Conservation (phyloP, 148 eudicot genomes). For the Amaranthus palmeri region DNA sequence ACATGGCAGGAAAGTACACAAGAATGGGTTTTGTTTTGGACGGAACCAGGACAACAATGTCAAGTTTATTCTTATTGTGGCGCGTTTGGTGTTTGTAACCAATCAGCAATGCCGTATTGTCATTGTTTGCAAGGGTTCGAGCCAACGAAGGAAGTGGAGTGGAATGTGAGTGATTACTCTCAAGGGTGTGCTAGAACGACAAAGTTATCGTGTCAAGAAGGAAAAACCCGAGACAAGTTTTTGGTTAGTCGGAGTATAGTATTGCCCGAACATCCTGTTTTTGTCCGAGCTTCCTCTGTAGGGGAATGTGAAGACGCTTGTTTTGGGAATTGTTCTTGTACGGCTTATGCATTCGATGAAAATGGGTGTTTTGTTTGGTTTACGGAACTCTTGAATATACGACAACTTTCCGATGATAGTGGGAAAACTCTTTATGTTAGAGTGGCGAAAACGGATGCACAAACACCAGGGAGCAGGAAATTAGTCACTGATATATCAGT, state of each 20-base stretch:
- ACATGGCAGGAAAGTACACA: conserved; percentile 31
- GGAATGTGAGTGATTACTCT: conserved; percentile 45
- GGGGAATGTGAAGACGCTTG: conserved; percentile 42
- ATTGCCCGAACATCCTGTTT: conserved; percentile 32
- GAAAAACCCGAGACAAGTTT: conserved; percentile 31
- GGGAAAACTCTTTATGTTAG: conserved; percentile 37
- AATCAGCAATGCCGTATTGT: conserved; percentile 38
- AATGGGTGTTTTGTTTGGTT: conserved; percentile 41
- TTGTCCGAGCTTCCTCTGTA: conserved; percentile 19
- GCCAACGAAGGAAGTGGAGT: conserved; percentile 21
- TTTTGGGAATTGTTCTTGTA: conserved; percentile 46
- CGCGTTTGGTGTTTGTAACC: conserved; percentile 39
- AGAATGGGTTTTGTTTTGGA: conserved; percentile 49
- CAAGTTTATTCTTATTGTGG: conserved; percentile 53
- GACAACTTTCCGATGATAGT: conserved; percentile 32
- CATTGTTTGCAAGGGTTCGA: conserved; percentile 38
- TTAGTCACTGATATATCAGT: conserved; percentile 19
- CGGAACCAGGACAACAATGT: conserved; percentile 54
- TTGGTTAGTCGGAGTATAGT: conserved; percentile 13
- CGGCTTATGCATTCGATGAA: conserved; percentile 42
- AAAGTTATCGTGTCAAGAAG: conserved; percentile 27
- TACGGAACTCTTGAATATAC: conserved; percentile 38
- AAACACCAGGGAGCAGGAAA: conserved; percentile 23
- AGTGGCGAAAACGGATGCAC: conserved; percentile 37
- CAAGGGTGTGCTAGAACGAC: conserved; percentile 45